Evolutionary conservation across 2,329 filamentous ascomycete species (phyloP).

Genomic region (Aureobasidium sp.): DNA sequence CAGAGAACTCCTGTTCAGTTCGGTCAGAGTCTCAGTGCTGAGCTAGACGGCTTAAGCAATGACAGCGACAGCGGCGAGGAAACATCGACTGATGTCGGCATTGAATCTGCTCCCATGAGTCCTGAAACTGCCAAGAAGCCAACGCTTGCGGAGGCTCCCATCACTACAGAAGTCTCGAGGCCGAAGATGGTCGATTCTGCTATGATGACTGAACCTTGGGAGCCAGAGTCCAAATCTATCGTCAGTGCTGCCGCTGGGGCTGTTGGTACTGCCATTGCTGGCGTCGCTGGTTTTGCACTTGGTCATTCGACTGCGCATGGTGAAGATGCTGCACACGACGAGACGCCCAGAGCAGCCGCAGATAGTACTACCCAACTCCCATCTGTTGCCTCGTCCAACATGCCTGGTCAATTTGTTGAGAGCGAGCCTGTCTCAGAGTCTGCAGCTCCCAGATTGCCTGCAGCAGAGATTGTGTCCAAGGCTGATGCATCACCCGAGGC

Average conservation of each 20-base stretch:
- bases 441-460: neutral
- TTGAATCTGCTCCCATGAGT: conserved; percentile 14
- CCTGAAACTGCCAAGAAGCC: conserved; percentile 7
- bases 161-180: conserved; percentile 8
- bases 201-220: conserved; percentile 56
- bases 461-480: neutral
- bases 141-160: neutral
- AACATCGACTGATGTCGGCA: conserved; percentile 15
- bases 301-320: conserved; percentile 17
- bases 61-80: conserved; percentile 34
- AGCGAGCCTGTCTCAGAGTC: conserved; percentile 5
- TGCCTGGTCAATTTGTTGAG: neutral
- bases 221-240: conserved; percentile 26
- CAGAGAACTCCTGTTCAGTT: conserved; percentile 38
- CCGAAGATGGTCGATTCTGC: conserved; percentile 50
- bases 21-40: conserved; percentile 80
- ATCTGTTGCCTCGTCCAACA: neutral
- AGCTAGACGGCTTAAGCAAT: conserved; percentile 71
- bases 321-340: conserved; percentile 5
- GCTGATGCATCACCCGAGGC: neutral
- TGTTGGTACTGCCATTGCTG: conserved; percentile 27
- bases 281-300: conserved; percentile 29
- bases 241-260: conserved; percentile 21
- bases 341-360: neutral
- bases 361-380: neutral